phyloP scores from a whole-genome alignment of 2,329 filamentous ascomycete species.

The Alternaria infectoria region DNA sequence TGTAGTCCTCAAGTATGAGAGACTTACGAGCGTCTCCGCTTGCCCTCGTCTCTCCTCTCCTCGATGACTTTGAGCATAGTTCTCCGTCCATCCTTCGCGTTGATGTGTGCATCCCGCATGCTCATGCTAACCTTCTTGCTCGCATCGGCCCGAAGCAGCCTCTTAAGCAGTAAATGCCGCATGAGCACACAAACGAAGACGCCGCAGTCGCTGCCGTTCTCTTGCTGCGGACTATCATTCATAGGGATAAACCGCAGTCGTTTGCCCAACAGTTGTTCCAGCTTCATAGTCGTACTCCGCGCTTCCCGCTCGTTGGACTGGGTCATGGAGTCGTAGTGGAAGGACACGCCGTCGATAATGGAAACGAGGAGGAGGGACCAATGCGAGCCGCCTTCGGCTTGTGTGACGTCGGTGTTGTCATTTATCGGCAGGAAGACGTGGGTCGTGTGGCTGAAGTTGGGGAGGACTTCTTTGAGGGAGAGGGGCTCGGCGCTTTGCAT shows the following conservation, averaged over 20 bases:
- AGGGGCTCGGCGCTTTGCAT: conserved; percentile 71
- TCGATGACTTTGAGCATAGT: conserved; percentile 93
- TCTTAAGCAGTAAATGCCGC: conserved; percentile 87
- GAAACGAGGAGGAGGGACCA: conserved; percentile 94
- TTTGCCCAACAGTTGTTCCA: conserved; percentile 71
- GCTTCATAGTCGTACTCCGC: conserved; percentile 69
- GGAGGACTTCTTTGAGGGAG: conserved; percentile 70
- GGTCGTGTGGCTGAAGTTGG: conserved; percentile 79
- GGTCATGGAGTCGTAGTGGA: conserved; percentile 92
- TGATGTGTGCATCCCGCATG: conserved; percentile 82
- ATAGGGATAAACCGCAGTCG: conserved; percentile 79
- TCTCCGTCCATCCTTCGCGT: conserved; percentile 79
- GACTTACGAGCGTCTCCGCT: conserved; percentile 79
- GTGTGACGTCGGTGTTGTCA: conserved; percentile 79
- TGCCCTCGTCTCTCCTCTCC: conserved; percentile 82
- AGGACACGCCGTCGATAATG: conserved; percentile 85
- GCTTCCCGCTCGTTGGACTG: conserved; percentile 79
- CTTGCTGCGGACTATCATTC: conserved; percentile 85
- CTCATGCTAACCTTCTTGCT: conserved; percentile 93
- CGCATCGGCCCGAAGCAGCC: conserved; percentile 78
- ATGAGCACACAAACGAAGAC: conserved; percentile 96
- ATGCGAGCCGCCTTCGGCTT: conserved; percentile 88
- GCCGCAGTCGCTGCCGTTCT: conserved; percentile 91
- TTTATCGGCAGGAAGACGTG: conserved; percentile 97
- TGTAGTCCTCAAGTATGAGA: background rate